Percentiles rank a stretch among this genome's conserved stretches.
phyloP scores from a whole-genome alignment of 2,329 filamentous ascomycete species.

The Monosporascus cannonballus region DNA sequence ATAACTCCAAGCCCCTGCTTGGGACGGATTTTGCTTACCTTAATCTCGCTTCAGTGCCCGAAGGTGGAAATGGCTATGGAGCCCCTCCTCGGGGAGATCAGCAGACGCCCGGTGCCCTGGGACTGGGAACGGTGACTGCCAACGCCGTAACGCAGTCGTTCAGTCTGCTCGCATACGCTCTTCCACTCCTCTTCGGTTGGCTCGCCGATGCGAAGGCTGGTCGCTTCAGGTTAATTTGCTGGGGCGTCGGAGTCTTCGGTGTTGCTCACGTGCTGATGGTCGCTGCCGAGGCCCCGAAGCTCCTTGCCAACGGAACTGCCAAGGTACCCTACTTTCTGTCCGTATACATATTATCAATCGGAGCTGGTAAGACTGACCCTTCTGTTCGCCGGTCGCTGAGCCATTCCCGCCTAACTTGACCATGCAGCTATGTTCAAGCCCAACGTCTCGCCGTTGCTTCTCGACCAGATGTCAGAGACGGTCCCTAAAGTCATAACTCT shows the following conservation, averaged over 20 bases:
- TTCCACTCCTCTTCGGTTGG: slow-evolving; percentile 50
- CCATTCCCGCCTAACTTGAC: slow-evolving; percentile 1
- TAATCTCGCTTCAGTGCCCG: slow-evolving; percentile 33
- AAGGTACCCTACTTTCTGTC: slow-evolving; percentile 49
- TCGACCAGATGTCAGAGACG: slow-evolving; percentile 57
- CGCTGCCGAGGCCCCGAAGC: slow-evolving; percentile 44
- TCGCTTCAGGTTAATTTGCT: slow-evolving; percentile 66
- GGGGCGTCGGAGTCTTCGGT: slow-evolving; percentile 61
- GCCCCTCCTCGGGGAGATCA: slow-evolving; percentile 34
- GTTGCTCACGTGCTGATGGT: slow-evolving; percentile 65
- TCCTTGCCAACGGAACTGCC: slow-evolving; percentile 38
- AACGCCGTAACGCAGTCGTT: slow-evolving; percentile 49
- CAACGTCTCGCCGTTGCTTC: slow-evolving; percentile 63
- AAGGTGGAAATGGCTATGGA: slow-evolving; percentile 40
- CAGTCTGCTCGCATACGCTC: slow-evolving; percentile 49
- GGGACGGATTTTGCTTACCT: neutral
- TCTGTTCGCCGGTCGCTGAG: neutral
- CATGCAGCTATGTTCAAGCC: slow-evolving; percentile 55
- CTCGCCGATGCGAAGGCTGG: slow-evolving; percentile 64
- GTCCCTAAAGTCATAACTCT: slow-evolving; percentile 46
- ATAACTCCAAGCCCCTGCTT: too few relatives aligned
- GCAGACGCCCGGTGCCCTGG: slow-evolving; percentile 51
- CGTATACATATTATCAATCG: slow-evolving; percentile 46
- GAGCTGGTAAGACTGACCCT: slow-evolving; percentile 48
- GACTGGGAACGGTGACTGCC: slow-evolving; percentile 47